phyloP scores from a whole-genome alignment of 805 yeast species.

The Hanseniaspora lachancei region DNA sequence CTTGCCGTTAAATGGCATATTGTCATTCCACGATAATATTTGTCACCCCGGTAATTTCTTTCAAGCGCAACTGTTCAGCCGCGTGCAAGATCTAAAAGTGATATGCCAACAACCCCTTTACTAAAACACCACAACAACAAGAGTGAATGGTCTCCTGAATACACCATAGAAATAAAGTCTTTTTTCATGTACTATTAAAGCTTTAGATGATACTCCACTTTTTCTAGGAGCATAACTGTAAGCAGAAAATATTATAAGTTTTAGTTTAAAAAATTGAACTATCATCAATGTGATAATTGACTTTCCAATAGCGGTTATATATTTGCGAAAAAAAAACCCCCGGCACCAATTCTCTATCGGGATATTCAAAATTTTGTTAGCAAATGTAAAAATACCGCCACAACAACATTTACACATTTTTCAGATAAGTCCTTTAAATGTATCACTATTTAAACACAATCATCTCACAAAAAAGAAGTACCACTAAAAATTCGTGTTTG shows the following conservation, averaged over 20 bases:
- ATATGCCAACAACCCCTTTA: neutral
- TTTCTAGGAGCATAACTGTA: too few species aligned
- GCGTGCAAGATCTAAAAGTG: neutral
- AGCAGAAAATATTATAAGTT: too few species aligned
- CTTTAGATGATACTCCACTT: too few species aligned
- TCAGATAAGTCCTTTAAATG: neutral
- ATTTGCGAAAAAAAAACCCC: neutral
- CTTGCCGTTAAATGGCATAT: conserved; percentile 1
- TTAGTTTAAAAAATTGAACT: too few species aligned
- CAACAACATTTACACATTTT: neutral
- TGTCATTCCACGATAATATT: too few species aligned
- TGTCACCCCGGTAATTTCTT: neutral
- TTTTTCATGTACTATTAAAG: too few species aligned
- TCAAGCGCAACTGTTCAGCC: neutral
- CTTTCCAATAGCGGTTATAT: neutral
- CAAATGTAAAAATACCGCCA: neutral
- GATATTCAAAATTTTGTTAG: neutral
- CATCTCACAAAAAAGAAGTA: neutral
- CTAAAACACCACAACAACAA: too few species aligned
- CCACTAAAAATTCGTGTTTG: too few species aligned
- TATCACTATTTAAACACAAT: neutral
- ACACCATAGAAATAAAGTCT: too few species aligned
- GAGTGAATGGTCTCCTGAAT: too few species aligned
- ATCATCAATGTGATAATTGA: neutral
- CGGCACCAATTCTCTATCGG: neutral